phyloP scores from a whole-genome alignment of 2,329 filamentous ascomycete genomes.

The Diaporthe batatas region DNA sequence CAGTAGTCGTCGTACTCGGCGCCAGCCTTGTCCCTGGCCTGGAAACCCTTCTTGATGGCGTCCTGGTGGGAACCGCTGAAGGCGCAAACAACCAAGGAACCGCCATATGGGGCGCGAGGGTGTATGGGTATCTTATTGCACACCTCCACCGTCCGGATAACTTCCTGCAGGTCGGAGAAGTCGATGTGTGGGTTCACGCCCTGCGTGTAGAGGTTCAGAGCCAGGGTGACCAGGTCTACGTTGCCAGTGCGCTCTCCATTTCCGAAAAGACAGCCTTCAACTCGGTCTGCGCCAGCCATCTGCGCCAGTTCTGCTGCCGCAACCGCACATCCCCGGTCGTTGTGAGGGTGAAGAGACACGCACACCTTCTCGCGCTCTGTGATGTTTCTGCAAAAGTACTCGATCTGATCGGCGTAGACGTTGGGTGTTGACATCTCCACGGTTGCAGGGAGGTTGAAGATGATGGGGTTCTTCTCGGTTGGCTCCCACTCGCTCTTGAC shows the following conservation, averaged over 20 bases:
- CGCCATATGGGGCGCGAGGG: slow-evolving; percentile 89
- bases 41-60: slow-evolving; percentile 94
- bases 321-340: slow-evolving; percentile 90
- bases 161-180: slow-evolving; percentile 87
- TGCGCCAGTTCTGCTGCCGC: slow-evolving; percentile 93
- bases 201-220: slow-evolving; percentile 94
- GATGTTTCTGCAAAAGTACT: slow-evolving; percentile 93
- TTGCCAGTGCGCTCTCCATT: slow-evolving; percentile 98
- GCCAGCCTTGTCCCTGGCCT: slow-evolving; percentile 73
- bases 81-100: slow-evolving; percentile 90
- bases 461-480: slow-evolving; percentile 82
- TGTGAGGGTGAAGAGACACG: slow-evolving; percentile 93
- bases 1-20: slow-evolving; percentile 76
- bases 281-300: slow-evolving; percentile 95
- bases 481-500: slow-evolving; percentile 96
- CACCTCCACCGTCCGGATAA: slow-evolving; percentile 91
- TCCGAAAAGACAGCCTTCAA: slow-evolving; percentile 93
- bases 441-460: slow-evolving; percentile 97
- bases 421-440: slow-evolving; percentile 97
- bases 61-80: slow-evolving; percentile 96
- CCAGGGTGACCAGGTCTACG: slow-evolving; percentile 93
- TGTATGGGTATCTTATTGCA: slow-evolving; percentile 97
- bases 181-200: slow-evolving; percentile 88
- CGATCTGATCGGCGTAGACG: slow-evolving; percentile 94
- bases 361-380: slow-evolving; percentile 87